Percentiles rank a stretch among this genome's conserved stretches.
phyloP scores from a whole-genome alignment of 495 filamentous ascomycete genomes.

The Cercophora sp. region DNA sequence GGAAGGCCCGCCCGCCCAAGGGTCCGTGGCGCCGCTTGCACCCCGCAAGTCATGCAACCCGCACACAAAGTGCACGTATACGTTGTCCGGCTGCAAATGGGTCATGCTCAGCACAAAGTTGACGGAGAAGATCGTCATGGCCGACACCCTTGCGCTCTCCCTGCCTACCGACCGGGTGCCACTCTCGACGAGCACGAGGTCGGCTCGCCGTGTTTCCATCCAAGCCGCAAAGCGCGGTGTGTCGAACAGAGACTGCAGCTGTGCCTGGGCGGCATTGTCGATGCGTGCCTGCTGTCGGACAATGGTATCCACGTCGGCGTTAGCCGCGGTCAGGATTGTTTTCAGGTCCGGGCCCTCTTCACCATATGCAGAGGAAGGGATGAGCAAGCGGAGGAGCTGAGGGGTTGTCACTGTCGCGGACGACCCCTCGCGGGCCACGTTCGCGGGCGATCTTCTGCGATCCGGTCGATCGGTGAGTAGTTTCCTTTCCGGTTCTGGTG shows the following conservation, averaged over 20 bases:
- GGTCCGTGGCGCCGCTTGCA: neutral
- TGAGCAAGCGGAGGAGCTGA: neutral
- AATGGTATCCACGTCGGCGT: neutral
- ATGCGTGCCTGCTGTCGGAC: neutral
- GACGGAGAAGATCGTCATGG: neutral
- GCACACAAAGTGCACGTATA: neutral
- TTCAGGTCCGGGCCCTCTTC: neutral
- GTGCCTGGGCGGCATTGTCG: neutral
- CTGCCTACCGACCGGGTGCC: neutral
- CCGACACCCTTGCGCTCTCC: neutral
- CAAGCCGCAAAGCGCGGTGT: neutral
- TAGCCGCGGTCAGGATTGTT: neutral
- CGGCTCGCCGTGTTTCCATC: neutral
- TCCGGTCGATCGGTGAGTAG: neutral
- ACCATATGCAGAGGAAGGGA: too few species aligned
- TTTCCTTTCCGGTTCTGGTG: neutral
- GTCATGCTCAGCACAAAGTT: neutral
- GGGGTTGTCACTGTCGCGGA: neutral
- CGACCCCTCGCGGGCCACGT: too few species aligned
- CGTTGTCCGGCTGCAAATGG: neutral
- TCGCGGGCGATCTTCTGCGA: neutral
- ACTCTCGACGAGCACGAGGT: neutral
- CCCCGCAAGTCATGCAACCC: neutral
- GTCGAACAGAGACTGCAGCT: neutral
- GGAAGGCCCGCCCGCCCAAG: neutral